These are phyloP conservation scores for Diaporthe sp. DNA, from an alignment of 2,329 filamentous ascomycete genomes.

Conservation along the genomic window DNA sequence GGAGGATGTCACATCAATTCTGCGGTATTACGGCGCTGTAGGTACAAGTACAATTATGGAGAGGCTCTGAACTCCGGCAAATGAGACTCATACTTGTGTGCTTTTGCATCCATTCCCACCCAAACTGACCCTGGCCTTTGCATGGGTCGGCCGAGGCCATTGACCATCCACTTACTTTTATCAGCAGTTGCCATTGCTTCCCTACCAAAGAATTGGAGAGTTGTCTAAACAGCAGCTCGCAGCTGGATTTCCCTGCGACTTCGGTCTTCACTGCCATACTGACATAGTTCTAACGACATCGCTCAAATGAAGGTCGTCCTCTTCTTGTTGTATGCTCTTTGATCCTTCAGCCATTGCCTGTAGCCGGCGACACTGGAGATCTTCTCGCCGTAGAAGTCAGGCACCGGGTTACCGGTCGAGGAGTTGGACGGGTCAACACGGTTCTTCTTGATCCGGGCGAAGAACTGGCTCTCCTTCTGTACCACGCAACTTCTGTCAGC, in stretches of 20 bases:
- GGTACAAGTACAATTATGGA: conserved; percentile 43
- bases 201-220: not conserved
- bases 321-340: conserved; percentile 97
- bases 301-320: conserved; percentile 73
- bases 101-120: not conserved
- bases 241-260: not conserved
- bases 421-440: conserved; percentile 92
- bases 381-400: conserved; percentile 99
- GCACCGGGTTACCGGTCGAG: conserved; percentile 92
- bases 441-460: conserved; percentile 89
- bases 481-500: conserved; percentile 26
- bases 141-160: not conserved
- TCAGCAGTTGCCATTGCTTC: too few relatives aligned
- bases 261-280: not conserved
- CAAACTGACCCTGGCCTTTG: too few relatives aligned
- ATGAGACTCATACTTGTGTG: conserved; percentile 39
- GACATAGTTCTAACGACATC: not conserved
- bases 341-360: conserved; percentile 96
- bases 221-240: not conserved
- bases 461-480: conserved; percentile 95
- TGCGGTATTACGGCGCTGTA: conserved; percentile 11
- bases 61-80: conserved; percentile 48
- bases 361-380: conserved; percentile 94
- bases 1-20: conserved; percentile 34
- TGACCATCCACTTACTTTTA: not conserved